Evolutionary conservation across 2,329 filamentous ascomycete species (phyloP), one percentile per base, ranked within the genome.

Genomic region (Colletotrichum costaricense): DNA sequence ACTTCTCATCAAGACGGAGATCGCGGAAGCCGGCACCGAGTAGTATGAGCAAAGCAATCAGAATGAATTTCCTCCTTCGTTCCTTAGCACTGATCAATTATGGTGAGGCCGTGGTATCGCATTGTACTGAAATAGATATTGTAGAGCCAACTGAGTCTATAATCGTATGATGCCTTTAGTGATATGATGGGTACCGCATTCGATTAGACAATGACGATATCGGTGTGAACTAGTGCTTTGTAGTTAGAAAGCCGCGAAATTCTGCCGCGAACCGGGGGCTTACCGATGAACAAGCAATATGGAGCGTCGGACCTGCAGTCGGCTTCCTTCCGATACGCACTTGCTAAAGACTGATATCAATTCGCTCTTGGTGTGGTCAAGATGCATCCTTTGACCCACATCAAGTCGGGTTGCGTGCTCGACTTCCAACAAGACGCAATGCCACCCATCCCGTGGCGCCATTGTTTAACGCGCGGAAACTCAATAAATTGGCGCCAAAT

Each of bases 371-470:
- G 63, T 60, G 54, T 54, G 60, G 59, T 42, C 14, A 60, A 22
- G 42, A 35, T 42, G n/a, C 56, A 19, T 11, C 8, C 19, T 11
- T 38, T 26, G 66, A 49, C 70, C 70, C 70, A 72, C 71, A 24
- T 11, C 33, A 16, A 12, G 19, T 26, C 38, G 28, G 59, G 56
- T 74, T 71, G 69, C 71, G 67, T 74, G 71, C 71, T 74, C 38
- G 42, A 24, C 28, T 66, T 67, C 14, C 12, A 5, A 19, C 56
- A 74, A 74, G 71, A 63, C 71, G 68, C 68, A 66, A 74, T 74
- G 26, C 8, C 12, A 74, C 1, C 49, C 26, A 3, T 35, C 4
- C 19, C 33, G 60, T 69, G 69, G 58, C 69, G 69, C 65, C 35
- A 73, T 69, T 56, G 49, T 8, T 5, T 28, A 28, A 52, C 55